phyloP scores from a whole-genome alignment of 2,329 filamentous ascomycete species.

The Capronia epimyces region DNA sequence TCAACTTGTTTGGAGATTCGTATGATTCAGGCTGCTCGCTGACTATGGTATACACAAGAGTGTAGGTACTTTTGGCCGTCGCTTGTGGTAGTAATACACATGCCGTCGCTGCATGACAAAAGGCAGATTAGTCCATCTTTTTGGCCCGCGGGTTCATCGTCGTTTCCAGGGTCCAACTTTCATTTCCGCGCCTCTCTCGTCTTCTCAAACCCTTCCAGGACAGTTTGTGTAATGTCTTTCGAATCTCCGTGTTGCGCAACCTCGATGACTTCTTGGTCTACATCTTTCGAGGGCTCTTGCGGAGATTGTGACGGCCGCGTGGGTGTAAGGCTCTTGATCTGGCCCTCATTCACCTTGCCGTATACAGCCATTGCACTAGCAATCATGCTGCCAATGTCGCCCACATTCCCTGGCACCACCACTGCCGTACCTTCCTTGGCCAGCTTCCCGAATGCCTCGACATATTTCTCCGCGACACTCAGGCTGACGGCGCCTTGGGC shows the following conservation, averaged over 20 bases:
- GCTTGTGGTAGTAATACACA: constrained; percentile 10
- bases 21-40: not conserved
- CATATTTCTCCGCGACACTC: constrained; percentile 93
- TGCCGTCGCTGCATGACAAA: constrained; percentile 13
- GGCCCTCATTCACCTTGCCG: constrained; percentile 80
- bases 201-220: constrained; percentile 47
- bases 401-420: constrained; percentile 93
- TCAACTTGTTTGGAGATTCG: not conserved
- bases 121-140: constrained; percentile 10
- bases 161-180: not conserved
- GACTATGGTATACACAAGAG: constrained; percentile 4
- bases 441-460: constrained; percentile 86
- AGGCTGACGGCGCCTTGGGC: constrained; percentile 82
- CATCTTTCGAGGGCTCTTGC: constrained; percentile 22
- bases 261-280: constrained; percentile 26
- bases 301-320: constrained; percentile 36
- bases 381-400: constrained; percentile 95
- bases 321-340: constrained; percentile 55
- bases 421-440: constrained; percentile 94
- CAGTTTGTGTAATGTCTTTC: constrained; percentile 44
- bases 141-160: not conserved
- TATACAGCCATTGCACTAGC: constrained; percentile 93
- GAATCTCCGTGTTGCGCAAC: constrained; percentile 36
- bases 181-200: constrained; percentile 34
- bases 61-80: constrained; percentile 13